A percentile compares a stretch with the other conserved stretches of the same genome.
Evolutionary conservation across 345 rosid genomes (phyloP).

Genomic region (Populus pruinosa): DNA sequence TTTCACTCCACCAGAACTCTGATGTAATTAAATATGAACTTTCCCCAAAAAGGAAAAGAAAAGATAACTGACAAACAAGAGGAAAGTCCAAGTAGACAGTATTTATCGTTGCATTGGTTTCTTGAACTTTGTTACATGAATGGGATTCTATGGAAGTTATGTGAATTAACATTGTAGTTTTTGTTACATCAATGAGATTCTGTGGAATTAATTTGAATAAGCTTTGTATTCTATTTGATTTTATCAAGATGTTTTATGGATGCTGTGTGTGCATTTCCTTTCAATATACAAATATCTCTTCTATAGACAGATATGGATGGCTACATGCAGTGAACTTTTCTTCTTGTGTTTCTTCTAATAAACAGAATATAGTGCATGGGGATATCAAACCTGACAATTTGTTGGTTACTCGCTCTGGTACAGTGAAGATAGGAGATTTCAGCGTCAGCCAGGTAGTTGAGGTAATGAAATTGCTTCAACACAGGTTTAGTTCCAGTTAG

Average conservation of each 20-base stretch:
- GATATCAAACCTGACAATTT: conserved; percentile 99
- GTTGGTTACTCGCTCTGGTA: conserved; percentile 69
- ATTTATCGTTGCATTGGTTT: not conserved
- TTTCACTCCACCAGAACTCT: not conserved
- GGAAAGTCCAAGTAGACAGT: not conserved
- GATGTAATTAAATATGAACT: not conserved
- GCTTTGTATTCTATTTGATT: not conserved
- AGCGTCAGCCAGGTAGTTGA: conserved; percentile 96
- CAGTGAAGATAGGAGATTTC: conserved; percentile 93
- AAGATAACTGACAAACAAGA: not conserved
- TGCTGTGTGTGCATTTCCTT: not conserved
- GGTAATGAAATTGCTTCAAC: conserved; percentile 42
- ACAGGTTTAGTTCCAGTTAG: not conserved
- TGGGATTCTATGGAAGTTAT: not conserved
- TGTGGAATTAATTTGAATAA: not conserved
- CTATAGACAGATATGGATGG: not conserved
- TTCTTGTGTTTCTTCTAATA: conserved; percentile 1
- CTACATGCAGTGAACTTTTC: not conserved
- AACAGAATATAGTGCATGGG: conserved; percentile 90
- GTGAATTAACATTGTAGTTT: not conserved
- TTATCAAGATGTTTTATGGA: not conserved
- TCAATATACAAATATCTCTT: not conserved
- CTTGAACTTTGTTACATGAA: not conserved
- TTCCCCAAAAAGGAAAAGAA: not conserved
- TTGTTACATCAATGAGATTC: not conserved